Evolutionary conservation across 768 basidiomycete species (phyloP).

Genomic region (Auricularia heimuer): DNA sequence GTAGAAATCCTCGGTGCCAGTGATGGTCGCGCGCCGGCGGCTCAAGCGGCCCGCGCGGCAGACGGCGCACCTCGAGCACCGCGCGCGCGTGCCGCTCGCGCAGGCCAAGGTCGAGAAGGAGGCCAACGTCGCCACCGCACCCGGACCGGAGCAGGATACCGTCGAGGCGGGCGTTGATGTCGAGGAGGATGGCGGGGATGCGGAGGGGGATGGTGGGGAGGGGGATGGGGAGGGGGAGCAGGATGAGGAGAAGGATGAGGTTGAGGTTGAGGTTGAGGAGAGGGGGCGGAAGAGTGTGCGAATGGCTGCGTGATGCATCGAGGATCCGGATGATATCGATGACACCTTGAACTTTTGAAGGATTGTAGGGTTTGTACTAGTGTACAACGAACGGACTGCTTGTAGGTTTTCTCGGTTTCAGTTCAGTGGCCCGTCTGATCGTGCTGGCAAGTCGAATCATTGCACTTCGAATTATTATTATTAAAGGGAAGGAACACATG

Average conservation of each 20-base stretch:
- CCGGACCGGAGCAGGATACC: slow-evolving; percentile 21
- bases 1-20: slow-evolving; percentile 87
- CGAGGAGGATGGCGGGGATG: slow-evolving; percentile 17
- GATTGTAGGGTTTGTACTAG: no score
- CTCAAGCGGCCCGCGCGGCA: slow-evolving; percentile 80
- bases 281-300: slow-evolving; percentile 15
- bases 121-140: slow-evolving; percentile 25
- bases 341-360: no score
- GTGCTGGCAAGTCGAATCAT: no score
- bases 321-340: background rate
- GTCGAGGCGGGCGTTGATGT: slow-evolving; percentile 43
- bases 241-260: slow-evolving; percentile 19
- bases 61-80: slow-evolving; percentile 72
- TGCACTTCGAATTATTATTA: no score
- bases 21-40: slow-evolving; percentile 90
- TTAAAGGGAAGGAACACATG: no score
- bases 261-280: slow-evolving; percentile 17
- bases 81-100: slow-evolving; percentile 75
- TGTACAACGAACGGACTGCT: no score
- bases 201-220: slow-evolving; percentile 6
- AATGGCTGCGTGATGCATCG: background rate
- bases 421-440: no score
- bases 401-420: no score
- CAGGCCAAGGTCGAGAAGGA: slow-evolving; percentile 82
- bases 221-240: slow-evolving; percentile 20